A percentile compares a stretch with the other conserved stretches of the same genome.
These are phyloP conservation scores for Rhynchosporium graminicola DNA, from an alignment of 2,329 filamentous ascomycete species.

Conservation along the genomic window DNA sequence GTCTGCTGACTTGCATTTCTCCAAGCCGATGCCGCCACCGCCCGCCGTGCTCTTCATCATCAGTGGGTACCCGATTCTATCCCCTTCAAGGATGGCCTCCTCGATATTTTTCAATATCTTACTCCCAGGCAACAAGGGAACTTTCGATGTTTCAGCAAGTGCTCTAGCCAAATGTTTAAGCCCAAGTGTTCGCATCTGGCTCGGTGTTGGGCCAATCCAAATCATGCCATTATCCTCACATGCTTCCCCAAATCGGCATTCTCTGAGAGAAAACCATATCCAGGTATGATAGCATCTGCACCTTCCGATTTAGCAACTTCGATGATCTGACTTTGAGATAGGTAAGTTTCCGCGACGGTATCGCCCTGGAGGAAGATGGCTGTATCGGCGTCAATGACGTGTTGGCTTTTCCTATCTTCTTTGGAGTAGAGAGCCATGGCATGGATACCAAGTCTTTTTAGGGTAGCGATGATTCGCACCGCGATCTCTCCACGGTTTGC, in stretches of 20 bases:
- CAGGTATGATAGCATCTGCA: conserved; percentile 64
- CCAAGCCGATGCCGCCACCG: conserved; percentile 64
- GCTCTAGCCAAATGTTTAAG: conserved; percentile 16
- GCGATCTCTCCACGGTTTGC: conserved; percentile 17
- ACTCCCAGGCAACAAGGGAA: conserved; percentile 14
- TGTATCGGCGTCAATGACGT: conserved; percentile 10
- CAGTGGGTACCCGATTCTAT: conserved; percentile 43
- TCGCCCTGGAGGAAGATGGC: conserved; percentile 1
- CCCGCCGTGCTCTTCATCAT: conserved; percentile 60
- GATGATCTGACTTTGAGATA: conserved; percentile 9
- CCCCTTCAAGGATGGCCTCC: conserved; percentile 27
- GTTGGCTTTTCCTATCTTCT: conserved; percentile 12
- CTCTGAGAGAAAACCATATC: conserved; percentile 67
- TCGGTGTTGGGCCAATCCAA: conserved; percentile 16
- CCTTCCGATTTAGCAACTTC: conserved; percentile 47
- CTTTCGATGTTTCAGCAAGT: conserved; percentile 7
- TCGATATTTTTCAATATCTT: conserved; percentile 12
- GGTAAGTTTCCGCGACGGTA: conserved; percentile 11
- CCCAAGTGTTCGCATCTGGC: conserved; percentile 15
- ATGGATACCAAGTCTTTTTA: conserved; percentile 16
- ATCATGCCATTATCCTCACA: conserved; percentile 44
- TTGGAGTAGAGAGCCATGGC: conserved; percentile 13
- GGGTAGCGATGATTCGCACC: conserved; percentile 13
- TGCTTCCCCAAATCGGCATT: conserved; percentile 57
- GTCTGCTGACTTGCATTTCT: conserved; percentile 10